Conservation (phyloP, 768 basidiomycete species). For the Auriscalpium microsporum region DNA sequence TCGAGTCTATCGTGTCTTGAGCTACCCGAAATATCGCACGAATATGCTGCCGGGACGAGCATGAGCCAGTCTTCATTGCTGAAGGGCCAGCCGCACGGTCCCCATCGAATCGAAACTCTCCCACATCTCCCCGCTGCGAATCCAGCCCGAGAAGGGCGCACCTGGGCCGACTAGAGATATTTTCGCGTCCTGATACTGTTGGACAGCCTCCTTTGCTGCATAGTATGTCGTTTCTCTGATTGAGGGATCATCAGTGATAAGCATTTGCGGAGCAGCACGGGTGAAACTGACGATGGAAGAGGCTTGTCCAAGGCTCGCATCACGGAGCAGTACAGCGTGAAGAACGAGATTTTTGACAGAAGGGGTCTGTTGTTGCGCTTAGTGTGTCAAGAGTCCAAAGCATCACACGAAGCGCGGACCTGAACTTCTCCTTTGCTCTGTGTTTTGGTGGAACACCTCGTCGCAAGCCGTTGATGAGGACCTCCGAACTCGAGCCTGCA, state of each 20-base stretch:
- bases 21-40: too few species aligned
- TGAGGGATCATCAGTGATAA: background rate
- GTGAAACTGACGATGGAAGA: slow-evolving; percentile 6
- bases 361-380: slow-evolving; percentile 32
- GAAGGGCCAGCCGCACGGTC: too few species aligned
- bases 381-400: background rate
- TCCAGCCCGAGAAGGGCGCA: slow-evolving; percentile 56
- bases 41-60: too few species aligned
- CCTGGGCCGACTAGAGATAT: slow-evolving; percentile 31
- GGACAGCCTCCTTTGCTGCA: slow-evolving; percentile 32
- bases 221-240: slow-evolving; percentile 31
- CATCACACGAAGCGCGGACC: slow-evolving; percentile 29
- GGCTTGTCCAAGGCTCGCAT: slow-evolving; percentile 11
- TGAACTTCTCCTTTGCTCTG: slow-evolving; percentile 50
- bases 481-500: slow-evolving; percentile 45
- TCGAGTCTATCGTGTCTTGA: too few species aligned
- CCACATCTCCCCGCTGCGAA: slow-evolving; percentile 43
- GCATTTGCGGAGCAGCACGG: background rate
- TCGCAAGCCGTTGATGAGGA: slow-evolving; percentile 72
- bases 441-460: slow-evolving; percentile 72
- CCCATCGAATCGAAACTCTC: slow-evolving; percentile 35
- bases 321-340: slow-evolving; percentile 34
- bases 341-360: slow-evolving; percentile 45
- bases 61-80: too few species aligned
- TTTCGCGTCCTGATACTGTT: slow-evolving; percentile 47